These are phyloP conservation scores for Xylariaceae sp. DNA, from an alignment of 2,329 filamentous ascomycete genomes.

Conservation along the genomic window DNA sequence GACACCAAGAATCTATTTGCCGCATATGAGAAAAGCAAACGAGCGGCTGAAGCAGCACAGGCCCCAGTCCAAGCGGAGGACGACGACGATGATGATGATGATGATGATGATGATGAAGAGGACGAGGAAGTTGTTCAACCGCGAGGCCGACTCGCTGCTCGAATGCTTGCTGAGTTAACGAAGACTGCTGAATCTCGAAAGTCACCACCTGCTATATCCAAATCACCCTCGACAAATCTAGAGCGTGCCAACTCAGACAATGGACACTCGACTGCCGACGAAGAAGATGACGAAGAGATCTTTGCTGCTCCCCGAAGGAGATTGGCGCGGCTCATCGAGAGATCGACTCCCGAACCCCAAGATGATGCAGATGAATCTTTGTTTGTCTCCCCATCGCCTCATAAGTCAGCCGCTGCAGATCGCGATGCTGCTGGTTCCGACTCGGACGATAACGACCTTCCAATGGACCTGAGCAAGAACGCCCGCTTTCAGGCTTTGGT, in stretches of 20 bases:
- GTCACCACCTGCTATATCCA: constrained; percentile 4
- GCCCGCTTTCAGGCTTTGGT: constrained; percentile 68
- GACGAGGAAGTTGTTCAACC: constrained; percentile 40
- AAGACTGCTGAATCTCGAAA: constrained; percentile 8
- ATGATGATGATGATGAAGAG: no score
- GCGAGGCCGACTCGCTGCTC: constrained; percentile 33
- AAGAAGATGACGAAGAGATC: constrained; percentile 27
- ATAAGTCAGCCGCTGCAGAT: constrained; percentile 24
- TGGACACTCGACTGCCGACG: constrained; percentile 11
- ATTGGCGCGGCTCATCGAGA: constrained; percentile 21
- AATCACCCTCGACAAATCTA: constrained; percentile 5
- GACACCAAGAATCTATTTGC: constrained; percentile 25
- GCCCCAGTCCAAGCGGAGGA: constrained; percentile 35
- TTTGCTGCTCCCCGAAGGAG: constrained; percentile 22
- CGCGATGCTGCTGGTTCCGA: constrained; percentile 30
- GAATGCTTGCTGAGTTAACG: constrained; percentile 27
- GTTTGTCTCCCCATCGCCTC: constrained; percentile 51
- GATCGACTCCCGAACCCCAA: constrained; percentile 26
- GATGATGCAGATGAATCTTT: constrained; percentile 45
- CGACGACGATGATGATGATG: constrained; percentile 34
- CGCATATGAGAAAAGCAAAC: constrained; percentile 16
- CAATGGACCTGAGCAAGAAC: constrained; percentile 41
- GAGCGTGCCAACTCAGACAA: constrained; percentile 12
- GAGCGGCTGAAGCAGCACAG: constrained; percentile 23
- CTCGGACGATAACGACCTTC: constrained; percentile 43